Evolutionary conservation across 2,329 filamentous ascomycete species (phyloP).

Genomic region (Pleoardoris graminearum): DNA sequence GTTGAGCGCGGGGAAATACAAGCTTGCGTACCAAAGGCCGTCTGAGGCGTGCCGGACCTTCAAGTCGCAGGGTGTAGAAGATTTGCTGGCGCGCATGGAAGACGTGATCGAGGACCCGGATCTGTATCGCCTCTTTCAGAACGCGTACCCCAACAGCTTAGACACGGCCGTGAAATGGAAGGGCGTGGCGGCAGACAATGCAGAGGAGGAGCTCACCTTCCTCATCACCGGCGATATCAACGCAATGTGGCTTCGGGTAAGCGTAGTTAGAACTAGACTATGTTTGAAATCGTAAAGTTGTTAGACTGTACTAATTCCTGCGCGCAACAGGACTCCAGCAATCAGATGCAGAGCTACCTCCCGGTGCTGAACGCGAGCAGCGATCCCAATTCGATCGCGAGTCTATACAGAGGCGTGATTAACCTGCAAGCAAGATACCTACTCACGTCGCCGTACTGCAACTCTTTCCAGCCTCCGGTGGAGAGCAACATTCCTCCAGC

Average conservation of each 20-base stretch:
- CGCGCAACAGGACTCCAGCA: constrained; percentile 64
- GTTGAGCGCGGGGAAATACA: constrained; percentile 49
- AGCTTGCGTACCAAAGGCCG: constrained; percentile 53
- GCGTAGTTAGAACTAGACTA: no score
- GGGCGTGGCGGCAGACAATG: constrained; percentile 60
- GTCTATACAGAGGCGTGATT: constrained; percentile 70
- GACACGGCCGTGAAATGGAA: constrained; percentile 74
- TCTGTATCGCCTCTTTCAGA: constrained; percentile 70
- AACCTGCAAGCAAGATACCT: constrained; percentile 73
- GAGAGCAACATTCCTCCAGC: constrained; percentile 51
- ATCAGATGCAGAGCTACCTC: constrained; percentile 72
- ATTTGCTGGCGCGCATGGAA: constrained; percentile 40
- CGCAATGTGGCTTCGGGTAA: constrained; percentile 59
- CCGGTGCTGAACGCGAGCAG: constrained; percentile 61
- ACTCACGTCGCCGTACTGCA: constrained; percentile 60
- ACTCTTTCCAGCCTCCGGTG: constrained; percentile 56
- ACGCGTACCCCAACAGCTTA: constrained; percentile 74
- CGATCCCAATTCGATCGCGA: constrained; percentile 63
- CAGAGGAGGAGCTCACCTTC: constrained; percentile 66
- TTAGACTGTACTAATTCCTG: no score
- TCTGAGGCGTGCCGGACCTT: constrained; percentile 52
- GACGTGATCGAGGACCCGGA: constrained; percentile 57
- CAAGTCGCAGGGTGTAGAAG: constrained; percentile 50
- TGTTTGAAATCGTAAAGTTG: no score
- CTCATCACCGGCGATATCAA: constrained; percentile 63